These are phyloP conservation scores for Melanomma pulvis-pyrius DNA, from an alignment of 495 filamentous ascomycete genomes.

Conservation along the genomic window DNA sequence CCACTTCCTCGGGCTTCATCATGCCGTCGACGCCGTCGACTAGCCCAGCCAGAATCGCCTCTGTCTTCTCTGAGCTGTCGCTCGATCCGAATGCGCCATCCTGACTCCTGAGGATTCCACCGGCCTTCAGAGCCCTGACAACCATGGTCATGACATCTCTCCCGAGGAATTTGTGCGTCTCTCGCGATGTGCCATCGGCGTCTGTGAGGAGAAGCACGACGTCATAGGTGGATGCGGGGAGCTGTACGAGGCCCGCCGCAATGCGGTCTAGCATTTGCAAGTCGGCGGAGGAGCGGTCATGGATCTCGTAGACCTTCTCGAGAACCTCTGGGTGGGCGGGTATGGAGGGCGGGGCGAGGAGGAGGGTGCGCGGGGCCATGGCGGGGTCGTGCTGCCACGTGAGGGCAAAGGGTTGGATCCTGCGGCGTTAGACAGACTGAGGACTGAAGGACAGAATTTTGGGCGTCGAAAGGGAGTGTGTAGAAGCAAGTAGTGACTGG, in stretches of 20 bases:
- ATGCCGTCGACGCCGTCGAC: constrained; percentile 61
- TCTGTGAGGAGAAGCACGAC: constrained; percentile 81
- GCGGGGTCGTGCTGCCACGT: constrained; percentile 9
- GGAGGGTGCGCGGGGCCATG: constrained; percentile 57
- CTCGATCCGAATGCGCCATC: constrained; percentile 60
- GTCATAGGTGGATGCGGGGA: constrained; percentile 80
- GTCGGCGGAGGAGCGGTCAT: constrained; percentile 75
- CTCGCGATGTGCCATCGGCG: constrained; percentile 62
- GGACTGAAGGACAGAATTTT: neutral
- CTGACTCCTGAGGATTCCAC: constrained; percentile 69
- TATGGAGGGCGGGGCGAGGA: constrained; percentile 75
- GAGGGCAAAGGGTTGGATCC: neutral
- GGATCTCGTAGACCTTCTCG: constrained; percentile 58
- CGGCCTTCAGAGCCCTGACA: constrained; percentile 67
- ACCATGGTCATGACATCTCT: constrained; percentile 70
- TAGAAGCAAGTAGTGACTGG: neutral
- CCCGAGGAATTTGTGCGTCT: constrained; percentile 64
- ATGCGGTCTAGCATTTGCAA: constrained; percentile 98
- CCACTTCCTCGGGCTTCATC: constrained; percentile 70
- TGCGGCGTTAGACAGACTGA: neutral
- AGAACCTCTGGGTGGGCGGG: constrained; percentile 67
- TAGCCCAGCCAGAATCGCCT: constrained; percentile 82
- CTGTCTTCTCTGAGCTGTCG: constrained; percentile 56
- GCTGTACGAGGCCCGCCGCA: constrained; percentile 74
- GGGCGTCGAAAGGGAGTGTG: neutral